These are phyloP conservation scores for Synchytrium microbalum DNA, from an alignment of 371 early-diverging fungal species.

Conservation along the genomic window DNA sequence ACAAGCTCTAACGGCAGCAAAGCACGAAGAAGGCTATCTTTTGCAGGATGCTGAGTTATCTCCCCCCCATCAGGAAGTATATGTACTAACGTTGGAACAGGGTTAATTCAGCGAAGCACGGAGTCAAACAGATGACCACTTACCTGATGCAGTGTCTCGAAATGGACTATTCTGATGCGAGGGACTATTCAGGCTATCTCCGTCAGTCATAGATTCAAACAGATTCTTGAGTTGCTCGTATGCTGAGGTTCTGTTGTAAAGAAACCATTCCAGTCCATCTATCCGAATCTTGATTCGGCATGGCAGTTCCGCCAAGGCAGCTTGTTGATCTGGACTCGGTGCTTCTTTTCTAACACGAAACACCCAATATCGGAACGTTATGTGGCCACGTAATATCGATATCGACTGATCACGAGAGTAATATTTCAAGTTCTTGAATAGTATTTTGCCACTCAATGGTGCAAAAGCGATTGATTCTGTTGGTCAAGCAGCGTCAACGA, in stretches of 20 bases:
- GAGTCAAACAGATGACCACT: not conserved
- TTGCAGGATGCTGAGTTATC: constrained; percentile 2
- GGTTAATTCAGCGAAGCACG: too few species aligned
- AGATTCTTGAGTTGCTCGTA: constrained; percentile 58
- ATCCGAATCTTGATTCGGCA: constrained; percentile 64
- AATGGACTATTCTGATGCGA: constrained; percentile 1
- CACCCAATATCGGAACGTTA: constrained; percentile 73
- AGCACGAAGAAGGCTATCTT: constrained; percentile 42
- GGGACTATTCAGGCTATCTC: not conserved
- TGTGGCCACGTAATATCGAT: constrained; percentile 65
- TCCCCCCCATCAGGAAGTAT: not conserved
- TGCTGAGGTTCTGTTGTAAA: constrained; percentile 71
- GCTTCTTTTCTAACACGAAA: constrained; percentile 49
- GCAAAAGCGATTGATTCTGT: constrained; percentile 71
- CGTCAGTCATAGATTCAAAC: constrained; percentile 37
- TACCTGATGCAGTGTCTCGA: not conserved
- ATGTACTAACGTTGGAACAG: not conserved
- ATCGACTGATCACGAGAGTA: constrained; percentile 66
- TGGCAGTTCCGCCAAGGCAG: constrained; percentile 11
- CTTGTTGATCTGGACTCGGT: not conserved
- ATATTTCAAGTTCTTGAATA: constrained; percentile 73
- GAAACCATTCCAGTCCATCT: constrained; percentile 76
- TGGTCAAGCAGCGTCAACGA: constrained; percentile 1
- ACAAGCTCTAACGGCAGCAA: constrained; percentile 65
- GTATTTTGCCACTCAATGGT: constrained; percentile 65